Percentiles rank a stretch among this genome's conserved stretches.
Evolutionary conservation across 139 green algal genomes (phyloP).

Genomic region (Chlamydomonas schloesseri): DNA sequence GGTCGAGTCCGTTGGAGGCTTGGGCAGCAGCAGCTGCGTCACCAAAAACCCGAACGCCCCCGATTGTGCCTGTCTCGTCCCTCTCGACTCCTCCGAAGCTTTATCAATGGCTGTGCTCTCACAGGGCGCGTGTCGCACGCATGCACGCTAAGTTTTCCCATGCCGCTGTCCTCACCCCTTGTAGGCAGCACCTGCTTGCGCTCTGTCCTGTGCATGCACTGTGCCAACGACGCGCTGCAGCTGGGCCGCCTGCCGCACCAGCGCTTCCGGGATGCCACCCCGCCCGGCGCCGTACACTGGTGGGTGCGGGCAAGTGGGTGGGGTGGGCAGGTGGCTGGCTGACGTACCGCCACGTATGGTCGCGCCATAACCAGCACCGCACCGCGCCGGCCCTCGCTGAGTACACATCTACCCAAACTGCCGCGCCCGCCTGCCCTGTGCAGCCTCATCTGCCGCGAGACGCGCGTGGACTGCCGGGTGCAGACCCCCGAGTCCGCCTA

Average conservation of each 20-base stretch:
- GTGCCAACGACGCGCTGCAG: constrained; percentile 34
- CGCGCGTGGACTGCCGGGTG: not conserved
- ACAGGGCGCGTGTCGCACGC: too few relatives aligned
- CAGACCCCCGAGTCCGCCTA: constrained; percentile 18
- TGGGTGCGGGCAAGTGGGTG: too few relatives aligned
- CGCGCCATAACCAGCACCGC: too few relatives aligned
- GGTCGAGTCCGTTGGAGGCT: too few relatives aligned
- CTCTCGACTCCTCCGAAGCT: too few relatives aligned
- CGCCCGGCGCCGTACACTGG: not conserved
- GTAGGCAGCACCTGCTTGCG: constrained; percentile 33
- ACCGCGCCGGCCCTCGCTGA: too few relatives aligned
- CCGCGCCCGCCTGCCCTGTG: not conserved
- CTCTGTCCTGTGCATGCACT: constrained; percentile 26
- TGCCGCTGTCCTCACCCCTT: too few relatives aligned
- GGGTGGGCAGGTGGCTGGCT: not conserved
- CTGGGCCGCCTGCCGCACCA: not conserved
- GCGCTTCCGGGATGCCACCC: constrained; percentile 9
- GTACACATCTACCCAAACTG: not conserved
- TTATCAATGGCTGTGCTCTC: too few relatives aligned
- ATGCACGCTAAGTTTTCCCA: too few relatives aligned
- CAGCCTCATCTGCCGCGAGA: constrained; percentile 22
- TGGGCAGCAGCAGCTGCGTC: too few relatives aligned
- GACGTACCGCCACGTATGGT: not conserved
- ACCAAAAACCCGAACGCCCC: too few relatives aligned
- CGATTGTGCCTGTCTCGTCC: too few relatives aligned